Base-by-base conservation (phyloP, 352 stramenopile species). In the Pythium volutum region DNA sequence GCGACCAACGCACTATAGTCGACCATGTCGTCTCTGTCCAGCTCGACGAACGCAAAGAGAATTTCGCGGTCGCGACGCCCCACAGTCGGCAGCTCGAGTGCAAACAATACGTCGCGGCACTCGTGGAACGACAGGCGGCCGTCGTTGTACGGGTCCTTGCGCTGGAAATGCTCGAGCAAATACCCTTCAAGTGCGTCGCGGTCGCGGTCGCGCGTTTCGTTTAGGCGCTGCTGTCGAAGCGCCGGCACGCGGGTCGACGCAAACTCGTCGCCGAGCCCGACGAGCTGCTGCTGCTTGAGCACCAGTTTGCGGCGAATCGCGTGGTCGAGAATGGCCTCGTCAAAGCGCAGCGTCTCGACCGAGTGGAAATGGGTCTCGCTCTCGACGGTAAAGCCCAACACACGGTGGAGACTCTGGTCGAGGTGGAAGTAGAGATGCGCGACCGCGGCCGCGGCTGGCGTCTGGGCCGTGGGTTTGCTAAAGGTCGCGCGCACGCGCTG, bases 121-220 rank as follows among this genome's bases (percentile, higher is more conserved):
- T 82, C 71, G 15, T 67, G 51, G 20, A 91, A 67, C 18, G 69
- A 47, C 6, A 91, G 54, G 8, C 79, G 77, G 16, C 77, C 79
- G 58, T 88, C 77, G 50, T 89, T 91, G 56, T 81, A 88, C 23
- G 76, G 71, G 31, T 91, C 81, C 18, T 73, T 77, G 26, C 74
- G 77, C 61, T 87, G 79, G 61, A 91, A 76, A 15, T 65, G 63
- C 27, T 88, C 81, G 5, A 89, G 74, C 25, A 91, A 39, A 39
- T 71, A 69, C 60, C 89, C 79, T 43, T 91, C 81, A 5, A 71
- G 62, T 11, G 56, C 60, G 45, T 91, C 77, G n/a, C 71, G 68
- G 3, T 75, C 67, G 11, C 56, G 70, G 5, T 66, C 60, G 1
- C 78, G 76, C 23, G 76, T 62, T 20, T 81, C 70, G 22, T 79